Base-by-base conservation (phyloP, 108 stramenopile species). In the Skeletonema potamos region DNA sequence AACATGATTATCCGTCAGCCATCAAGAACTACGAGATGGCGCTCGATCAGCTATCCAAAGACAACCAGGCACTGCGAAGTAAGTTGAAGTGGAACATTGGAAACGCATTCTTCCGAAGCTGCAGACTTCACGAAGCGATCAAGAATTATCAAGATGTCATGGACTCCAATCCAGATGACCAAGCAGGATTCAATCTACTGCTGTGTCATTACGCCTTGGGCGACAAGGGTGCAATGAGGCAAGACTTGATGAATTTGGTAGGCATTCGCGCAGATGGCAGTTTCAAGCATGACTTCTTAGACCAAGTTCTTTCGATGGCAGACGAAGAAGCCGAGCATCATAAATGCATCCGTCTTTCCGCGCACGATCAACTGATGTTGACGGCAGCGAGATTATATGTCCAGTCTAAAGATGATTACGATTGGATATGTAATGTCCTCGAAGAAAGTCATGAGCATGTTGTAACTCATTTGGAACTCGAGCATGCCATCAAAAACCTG, bases 1-100 rank as follows among this genome's bases (percentile, higher is more conserved):
- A 91, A 85, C 67, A 76, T 43, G 61, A 92, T 37, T 97, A 91
- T 70, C 60, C 84, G 27, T 39, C 91, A 63, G 96, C 96, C 3
- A 91, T 96, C 11, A 94, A 89, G 64, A 82, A 82, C 76, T 97
- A 95, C 78, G 76, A 91, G 32, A 96, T 95, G 95, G 94, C 95
- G 22, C 69, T 96, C 46, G 96, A 97, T 41, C 96, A 95, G 76
- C 86, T 86, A 26, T 57, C 74, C 13, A 76, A 76, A 64, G 88
- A 91, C 17, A 77, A 81, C 20, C 86, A 92, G 76, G 76, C 87
- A 33, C 28, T 91, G 0, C 79, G 87, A 6, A 82, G 79, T 67
- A 89, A 87, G 56, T 87, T 96, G 54, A 83, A 87, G 30, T 86
- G 95, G 17, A 96, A 96, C 72, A 91, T 97, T 27, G 96, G 93